A percentile compares a stretch with the other conserved stretches of the same genome.
These are phyloP conservation scores for Gracilaria gracilis DNA, from an alignment of 23 red algal species.

Conservation along the genomic window DNA sequence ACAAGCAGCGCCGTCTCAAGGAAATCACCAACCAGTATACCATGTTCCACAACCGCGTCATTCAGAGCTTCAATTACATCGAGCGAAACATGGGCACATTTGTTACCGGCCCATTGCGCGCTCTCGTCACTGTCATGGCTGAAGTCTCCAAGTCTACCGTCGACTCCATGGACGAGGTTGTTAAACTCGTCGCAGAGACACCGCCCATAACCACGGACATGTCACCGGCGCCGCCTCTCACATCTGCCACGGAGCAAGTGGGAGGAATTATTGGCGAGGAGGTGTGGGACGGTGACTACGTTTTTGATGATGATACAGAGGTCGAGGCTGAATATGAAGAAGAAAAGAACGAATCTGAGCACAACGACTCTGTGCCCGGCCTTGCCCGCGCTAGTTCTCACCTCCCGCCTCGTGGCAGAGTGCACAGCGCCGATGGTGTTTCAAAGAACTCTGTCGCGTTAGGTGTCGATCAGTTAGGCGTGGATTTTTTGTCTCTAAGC, in stretches of 20 bases:
- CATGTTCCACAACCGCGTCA: constrained; percentile 72
- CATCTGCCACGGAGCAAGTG: constrained; percentile 3
- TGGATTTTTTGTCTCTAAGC: constrained; percentile 34
- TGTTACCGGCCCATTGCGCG: constrained; percentile 64
- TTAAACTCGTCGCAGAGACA: constrained; percentile 56
- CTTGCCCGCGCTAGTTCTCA: constrained; percentile 22
- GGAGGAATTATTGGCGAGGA: constrained; percentile 70
- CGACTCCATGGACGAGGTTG: constrained; percentile 55
- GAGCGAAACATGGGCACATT: constrained; percentile 72
- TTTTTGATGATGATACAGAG: constrained; percentile 66
- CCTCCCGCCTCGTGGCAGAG: constrained; percentile 28
- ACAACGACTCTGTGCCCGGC: background rate
- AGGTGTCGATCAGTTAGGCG: constrained; percentile 1
- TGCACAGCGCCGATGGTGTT: constrained; percentile 52
- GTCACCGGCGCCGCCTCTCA: constrained; percentile 44
- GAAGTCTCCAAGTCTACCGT: constrained; percentile 51
- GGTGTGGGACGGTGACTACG: constrained; percentile 65
- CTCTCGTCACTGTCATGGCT: constrained; percentile 54
- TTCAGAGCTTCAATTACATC: constrained; percentile 75
- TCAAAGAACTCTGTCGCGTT: constrained; percentile 27
- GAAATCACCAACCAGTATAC: constrained; percentile 70
- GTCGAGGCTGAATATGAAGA: constrained; percentile 38
- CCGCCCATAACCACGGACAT: constrained; percentile 49
- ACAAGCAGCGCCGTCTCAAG: constrained; percentile 72
- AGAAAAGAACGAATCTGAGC: constrained; percentile 37